Evolutionary conservation across 2,329 filamentous ascomycete genomes (phyloP).

Genomic region (Macroventuria anomochaeta): DNA sequence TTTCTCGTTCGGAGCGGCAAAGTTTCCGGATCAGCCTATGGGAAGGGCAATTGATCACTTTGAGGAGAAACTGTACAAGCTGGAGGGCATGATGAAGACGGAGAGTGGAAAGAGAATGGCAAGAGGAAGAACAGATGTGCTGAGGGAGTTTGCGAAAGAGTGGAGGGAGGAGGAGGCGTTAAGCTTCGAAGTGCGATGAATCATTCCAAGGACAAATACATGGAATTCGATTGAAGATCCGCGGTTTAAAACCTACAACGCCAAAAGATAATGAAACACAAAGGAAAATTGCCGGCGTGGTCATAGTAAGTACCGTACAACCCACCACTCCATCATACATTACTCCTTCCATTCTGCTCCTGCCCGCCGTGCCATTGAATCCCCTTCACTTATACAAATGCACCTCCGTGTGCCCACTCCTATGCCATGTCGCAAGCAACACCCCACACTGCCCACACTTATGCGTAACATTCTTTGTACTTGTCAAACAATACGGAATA

Average conservation of each 20-base stretch:
- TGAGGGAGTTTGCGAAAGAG: conserved; percentile 25
- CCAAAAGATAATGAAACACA: no score
- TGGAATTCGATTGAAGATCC: no score
- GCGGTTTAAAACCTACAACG: no score
- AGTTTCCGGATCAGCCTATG: conserved; percentile 35
- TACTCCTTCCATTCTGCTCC: no score
- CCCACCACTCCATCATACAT: no score
- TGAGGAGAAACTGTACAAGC: conserved; percentile 43
- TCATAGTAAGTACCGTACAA: neutral
- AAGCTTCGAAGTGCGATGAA: conserved; percentile 23
- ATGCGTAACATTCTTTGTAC: neutral
- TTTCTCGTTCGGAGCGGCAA: conserved; percentile 74
- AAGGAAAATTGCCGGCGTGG: neutral
- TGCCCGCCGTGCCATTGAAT: neutral
- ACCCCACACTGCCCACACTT: neutral
- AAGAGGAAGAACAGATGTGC: conserved; percentile 17
- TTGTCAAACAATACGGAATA: neutral
- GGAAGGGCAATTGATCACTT: conserved; percentile 44
- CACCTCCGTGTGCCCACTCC: neutral
- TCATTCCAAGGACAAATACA: neutral
- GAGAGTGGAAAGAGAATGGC: conserved; percentile 31
- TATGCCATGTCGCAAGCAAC: neutral
- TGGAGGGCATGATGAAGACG: conserved; percentile 49
- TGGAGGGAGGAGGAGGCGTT: conserved; percentile 24
- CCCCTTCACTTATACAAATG: neutral